Conservation (phyloP, 306 rosid genomes). For the Quercus mongolica region DNA sequence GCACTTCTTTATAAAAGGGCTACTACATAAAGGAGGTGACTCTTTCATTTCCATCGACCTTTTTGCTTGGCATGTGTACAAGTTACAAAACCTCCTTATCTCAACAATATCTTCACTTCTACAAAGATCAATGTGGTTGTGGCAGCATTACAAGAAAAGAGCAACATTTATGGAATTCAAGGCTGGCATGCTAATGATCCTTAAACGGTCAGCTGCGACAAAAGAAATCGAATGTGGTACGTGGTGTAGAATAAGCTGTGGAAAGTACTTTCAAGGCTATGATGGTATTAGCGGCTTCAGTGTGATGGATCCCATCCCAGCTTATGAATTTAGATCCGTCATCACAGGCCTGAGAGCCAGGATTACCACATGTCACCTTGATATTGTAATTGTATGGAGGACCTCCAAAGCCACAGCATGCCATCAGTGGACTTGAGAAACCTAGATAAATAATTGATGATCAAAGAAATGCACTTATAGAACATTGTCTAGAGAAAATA, state of each 20-base stretch:
- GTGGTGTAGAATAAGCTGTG: slow-evolving; percentile 62
- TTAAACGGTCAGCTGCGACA: slow-evolving; percentile 30
- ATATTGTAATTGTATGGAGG: slow-evolving; percentile 80
- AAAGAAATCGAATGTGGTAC: slow-evolving; percentile 66
- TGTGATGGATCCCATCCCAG: slow-evolving; percentile 86
- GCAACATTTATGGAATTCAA: neutral
- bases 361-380: slow-evolving; percentile 69
- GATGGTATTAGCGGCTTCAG: slow-evolving; percentile 71
- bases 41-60: neutral
- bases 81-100: neutral
- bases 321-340: slow-evolving; percentile 55
- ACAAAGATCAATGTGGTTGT: neutral
- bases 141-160: neutral
- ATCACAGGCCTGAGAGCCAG: slow-evolving; percentile 62
- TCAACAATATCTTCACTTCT: neutral
- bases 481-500: too few relatives aligned
- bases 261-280: slow-evolving; percentile 68
- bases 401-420: slow-evolving; percentile 89
- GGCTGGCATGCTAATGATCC: neutral
- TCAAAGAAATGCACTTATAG: too few relatives aligned
- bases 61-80: neutral
- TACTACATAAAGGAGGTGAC: neutral
- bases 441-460: slow-evolving; percentile 27
- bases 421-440: slow-evolving; percentile 73
- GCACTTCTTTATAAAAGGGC: too few relatives aligned